A percentile compares a stretch with the other conserved stretches of the same genome.
phyloP scores from a whole-genome alignment of 2,329 filamentous ascomycete species.

The Talaromyces islandicus region DNA sequence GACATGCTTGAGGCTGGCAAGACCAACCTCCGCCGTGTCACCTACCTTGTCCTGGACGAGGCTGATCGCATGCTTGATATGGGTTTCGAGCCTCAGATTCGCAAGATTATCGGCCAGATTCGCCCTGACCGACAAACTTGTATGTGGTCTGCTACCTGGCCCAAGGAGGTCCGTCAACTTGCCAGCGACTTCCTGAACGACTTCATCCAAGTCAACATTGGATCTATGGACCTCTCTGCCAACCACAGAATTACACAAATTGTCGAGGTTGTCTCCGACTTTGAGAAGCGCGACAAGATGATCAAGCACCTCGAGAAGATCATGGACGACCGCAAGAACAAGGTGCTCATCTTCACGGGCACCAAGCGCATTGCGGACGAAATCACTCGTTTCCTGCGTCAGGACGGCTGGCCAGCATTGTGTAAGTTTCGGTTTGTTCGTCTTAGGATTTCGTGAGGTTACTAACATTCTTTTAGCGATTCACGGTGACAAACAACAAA shows the following conservation, averaged over 20 bases:
- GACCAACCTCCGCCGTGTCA: slow-evolving; percentile 96
- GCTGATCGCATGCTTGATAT: slow-evolving; percentile 99
- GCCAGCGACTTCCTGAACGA: slow-evolving; percentile 86
- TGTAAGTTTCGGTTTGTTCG: slow-evolving; percentile 54
- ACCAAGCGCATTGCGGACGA: slow-evolving; percentile 92
- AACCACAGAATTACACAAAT: slow-evolving; percentile 98
- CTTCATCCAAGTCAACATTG: slow-evolving; percentile 98
- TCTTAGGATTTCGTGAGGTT: background rate
- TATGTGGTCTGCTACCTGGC: slow-evolving; percentile 99
- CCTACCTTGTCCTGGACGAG: slow-evolving; percentile 96
- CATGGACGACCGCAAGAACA: slow-evolving; percentile 95
- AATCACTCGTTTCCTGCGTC: slow-evolving; percentile 93
- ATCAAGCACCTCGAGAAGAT: slow-evolving; percentile 96
- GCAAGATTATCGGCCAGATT: slow-evolving; percentile 97
- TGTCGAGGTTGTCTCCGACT: slow-evolving; percentile 90
- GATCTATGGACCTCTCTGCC: slow-evolving; percentile 90
- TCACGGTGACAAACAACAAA: slow-evolving; percentile 98
- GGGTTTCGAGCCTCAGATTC: slow-evolving; percentile 99
- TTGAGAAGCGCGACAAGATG: slow-evolving; percentile 97
- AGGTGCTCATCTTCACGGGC: slow-evolving; percentile 85
- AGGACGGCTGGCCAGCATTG: slow-evolving; percentile 95
- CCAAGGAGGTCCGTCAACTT: slow-evolving; percentile 92
- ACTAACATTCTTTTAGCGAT: slow-evolving; percentile 59
- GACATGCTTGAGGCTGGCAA: slow-evolving; percentile 98
- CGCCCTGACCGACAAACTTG: slow-evolving; percentile 97